phyloP scores from a whole-genome alignment of 2,329 filamentous ascomycete genomes.

The Pseudopyricularia cyperi region DNA sequence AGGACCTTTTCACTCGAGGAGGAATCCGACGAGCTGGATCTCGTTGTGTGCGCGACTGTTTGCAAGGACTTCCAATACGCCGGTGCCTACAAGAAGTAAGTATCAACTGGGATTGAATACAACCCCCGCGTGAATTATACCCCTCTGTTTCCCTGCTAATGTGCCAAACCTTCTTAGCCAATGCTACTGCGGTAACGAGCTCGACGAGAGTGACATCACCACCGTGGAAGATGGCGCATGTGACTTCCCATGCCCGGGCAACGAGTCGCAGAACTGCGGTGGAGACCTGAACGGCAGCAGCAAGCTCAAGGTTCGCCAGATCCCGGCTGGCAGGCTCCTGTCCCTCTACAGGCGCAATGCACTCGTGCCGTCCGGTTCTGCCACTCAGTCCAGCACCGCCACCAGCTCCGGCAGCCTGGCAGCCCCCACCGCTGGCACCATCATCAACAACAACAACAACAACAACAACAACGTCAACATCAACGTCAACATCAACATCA shows the following conservation, averaged over 20 bases:
- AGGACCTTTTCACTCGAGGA: not conserved
- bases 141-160: too few relatives aligned
- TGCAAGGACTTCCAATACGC: not conserved
- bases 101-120: too few relatives aligned
- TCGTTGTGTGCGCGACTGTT: not conserved
- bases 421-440: not conserved
- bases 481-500: not conserved
- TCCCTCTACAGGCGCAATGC: not conserved
- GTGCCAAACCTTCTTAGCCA: not conserved
- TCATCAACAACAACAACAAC: not conserved
- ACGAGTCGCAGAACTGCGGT: not conserved
- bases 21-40: not conserved
- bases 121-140: too few relatives aligned
- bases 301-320: not conserved
- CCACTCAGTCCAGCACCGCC: not conserved
- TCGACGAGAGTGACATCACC: not conserved
- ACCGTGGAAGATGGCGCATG: not conserved
- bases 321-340: not conserved
- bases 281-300: not conserved
- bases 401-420: not conserved
- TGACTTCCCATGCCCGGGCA: not conserved
- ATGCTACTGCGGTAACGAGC: conserved; percentile 1
- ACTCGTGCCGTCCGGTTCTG: not conserved
- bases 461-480: not conserved
- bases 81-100: not conserved